phyloP scores from a whole-genome alignment of 192 early-diverging fungal species.

The Entomortierella parvispora region DNA sequence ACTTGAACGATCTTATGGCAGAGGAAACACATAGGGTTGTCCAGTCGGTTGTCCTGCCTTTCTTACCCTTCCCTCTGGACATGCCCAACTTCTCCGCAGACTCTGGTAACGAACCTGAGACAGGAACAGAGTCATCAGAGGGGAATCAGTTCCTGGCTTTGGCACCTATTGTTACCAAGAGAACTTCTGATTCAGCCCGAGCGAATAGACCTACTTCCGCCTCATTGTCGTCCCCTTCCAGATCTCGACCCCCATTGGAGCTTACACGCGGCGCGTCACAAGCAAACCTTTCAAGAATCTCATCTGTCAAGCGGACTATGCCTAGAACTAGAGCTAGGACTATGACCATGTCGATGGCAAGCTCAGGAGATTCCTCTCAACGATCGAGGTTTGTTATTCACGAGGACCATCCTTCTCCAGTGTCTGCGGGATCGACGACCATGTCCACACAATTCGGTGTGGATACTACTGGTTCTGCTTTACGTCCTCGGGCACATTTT shows the following conservation, averaged over 20 bases:
- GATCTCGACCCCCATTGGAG: not conserved
- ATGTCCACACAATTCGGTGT: not conserved
- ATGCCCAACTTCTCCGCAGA: not conserved
- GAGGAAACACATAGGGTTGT: constrained; percentile 40
- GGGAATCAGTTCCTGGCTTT: not conserved
- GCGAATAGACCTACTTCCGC: not conserved
- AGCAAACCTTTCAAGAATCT: constrained; percentile 3
- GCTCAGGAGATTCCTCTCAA: not conserved
- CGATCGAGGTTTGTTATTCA: constrained; percentile 23
- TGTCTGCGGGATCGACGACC: not conserved
- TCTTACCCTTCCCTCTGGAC: constrained; percentile 29
- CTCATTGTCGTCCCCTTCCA: not conserved
- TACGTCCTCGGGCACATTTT: not conserved
- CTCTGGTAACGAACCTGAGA: not conserved
- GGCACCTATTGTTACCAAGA: not conserved
- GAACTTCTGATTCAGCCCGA: no score
- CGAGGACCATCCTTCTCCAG: constrained; percentile 4
- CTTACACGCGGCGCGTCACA: constrained; percentile 13
- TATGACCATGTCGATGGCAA: constrained; percentile 22
- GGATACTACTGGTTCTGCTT: not conserved
- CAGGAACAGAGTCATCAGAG: not conserved
- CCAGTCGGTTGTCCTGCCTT: constrained; percentile 35
- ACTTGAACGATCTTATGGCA: constrained; percentile 19
- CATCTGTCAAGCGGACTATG: constrained; percentile 9
- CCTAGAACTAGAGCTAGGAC: constrained; percentile 32